A percentile compares a stretch with the other conserved stretches of the same genome.
Conservation (phyloP, 2,329 filamentous ascomycete species). For the Cladosporium austrohemisphaericum region DNA sequence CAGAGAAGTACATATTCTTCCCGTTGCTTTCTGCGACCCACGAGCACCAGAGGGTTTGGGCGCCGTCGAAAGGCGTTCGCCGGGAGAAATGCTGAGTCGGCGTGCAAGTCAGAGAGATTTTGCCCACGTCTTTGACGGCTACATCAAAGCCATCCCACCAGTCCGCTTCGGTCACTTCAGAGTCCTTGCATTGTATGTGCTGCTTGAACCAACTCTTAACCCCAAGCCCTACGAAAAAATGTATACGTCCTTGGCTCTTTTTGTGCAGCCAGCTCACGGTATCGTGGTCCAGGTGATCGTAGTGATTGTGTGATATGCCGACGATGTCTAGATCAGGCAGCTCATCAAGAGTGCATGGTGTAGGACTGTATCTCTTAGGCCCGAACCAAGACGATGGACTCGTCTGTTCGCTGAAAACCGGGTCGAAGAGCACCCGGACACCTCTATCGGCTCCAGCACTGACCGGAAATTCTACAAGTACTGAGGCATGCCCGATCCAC, state of each 20-base stretch:
- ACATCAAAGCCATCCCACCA: conserved; percentile 48
- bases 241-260: conserved; percentile 35
- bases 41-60: conserved; percentile 47
- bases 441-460: conserved; percentile 33
- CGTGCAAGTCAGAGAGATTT: conserved; percentile 42
- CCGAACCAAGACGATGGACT: conserved; percentile 46
- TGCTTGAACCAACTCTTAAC: conserved; percentile 37
- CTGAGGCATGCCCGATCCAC: conserved; percentile 52
- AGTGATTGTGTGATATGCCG: conserved; percentile 55
- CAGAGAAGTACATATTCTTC: conserved; percentile 46
- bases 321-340: conserved; percentile 51
- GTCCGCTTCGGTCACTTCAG: conserved; percentile 46
- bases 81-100: conserved; percentile 49
- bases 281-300: conserved; percentile 51
- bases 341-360: conserved; percentile 48
- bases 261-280: conserved; percentile 42
- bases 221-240: conserved; percentile 43
- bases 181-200: conserved; percentile 36
- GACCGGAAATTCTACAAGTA: conserved; percentile 43
- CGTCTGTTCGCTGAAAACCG: conserved; percentile 51
- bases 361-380: conserved; percentile 50
- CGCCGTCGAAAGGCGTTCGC: conserved; percentile 38
- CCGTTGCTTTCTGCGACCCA: conserved; percentile 39
- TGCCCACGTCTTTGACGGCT: conserved; percentile 33
- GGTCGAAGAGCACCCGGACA: conserved; percentile 49